Evolutionary conservation across 306 rosid genomes (phyloP).

Genomic region (Begonia loranthoides): DNA sequence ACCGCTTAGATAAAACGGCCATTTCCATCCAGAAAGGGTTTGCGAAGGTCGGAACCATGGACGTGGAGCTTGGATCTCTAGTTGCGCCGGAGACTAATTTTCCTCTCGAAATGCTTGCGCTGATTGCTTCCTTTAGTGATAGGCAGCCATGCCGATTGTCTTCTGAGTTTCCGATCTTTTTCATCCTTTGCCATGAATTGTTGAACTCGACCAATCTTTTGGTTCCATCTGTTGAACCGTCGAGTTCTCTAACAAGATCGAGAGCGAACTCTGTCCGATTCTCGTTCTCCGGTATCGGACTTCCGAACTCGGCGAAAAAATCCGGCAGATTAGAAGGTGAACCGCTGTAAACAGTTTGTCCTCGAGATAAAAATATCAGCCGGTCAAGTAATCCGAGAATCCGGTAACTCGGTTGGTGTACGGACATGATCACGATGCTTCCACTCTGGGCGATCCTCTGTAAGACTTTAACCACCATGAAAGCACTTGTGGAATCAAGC

Average conservation of each 20-base stretch:
- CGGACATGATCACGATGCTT: conserved; percentile 86
- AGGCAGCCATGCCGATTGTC: conserved; percentile 6
- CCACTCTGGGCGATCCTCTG: conserved; percentile 95
- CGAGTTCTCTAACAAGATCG: conserved; percentile 81
- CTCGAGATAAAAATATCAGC: conserved; percentile 62
- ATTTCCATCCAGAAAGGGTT: conserved; percentile 65
- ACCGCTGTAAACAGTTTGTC: conserved; percentile 83
- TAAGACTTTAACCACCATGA: conserved; percentile 86
- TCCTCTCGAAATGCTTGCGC: conserved; percentile 72
- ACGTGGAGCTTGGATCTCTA: conserved; percentile 20
- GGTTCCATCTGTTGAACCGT: conserved; percentile 70
- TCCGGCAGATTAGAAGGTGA: conserved; percentile 43
- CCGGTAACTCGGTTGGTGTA: conserved; percentile 87
- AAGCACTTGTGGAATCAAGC: conserved; percentile 87
- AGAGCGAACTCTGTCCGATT: conserved; percentile 88
- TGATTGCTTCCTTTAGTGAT: conserved; percentile 77
- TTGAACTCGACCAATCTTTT: conserved; percentile 67
- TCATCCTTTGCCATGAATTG: conserved; percentile 72
- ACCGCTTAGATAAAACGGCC: conserved; percentile 47
- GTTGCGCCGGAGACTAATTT: conserved; percentile 75
- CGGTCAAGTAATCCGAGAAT: conserved; percentile 70
- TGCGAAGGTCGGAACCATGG: conserved; percentile 65
- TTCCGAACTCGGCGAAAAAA: conserved; percentile 68
- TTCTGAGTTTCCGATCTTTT: conserved; percentile 11
- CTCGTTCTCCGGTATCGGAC: conserved; percentile 76